A percentile compares a stretch with the other conserved stretches of the same genome.
Conservation (phyloP, 2,329 filamentous ascomycete genomes). For the Penicillium sp. region DNA sequence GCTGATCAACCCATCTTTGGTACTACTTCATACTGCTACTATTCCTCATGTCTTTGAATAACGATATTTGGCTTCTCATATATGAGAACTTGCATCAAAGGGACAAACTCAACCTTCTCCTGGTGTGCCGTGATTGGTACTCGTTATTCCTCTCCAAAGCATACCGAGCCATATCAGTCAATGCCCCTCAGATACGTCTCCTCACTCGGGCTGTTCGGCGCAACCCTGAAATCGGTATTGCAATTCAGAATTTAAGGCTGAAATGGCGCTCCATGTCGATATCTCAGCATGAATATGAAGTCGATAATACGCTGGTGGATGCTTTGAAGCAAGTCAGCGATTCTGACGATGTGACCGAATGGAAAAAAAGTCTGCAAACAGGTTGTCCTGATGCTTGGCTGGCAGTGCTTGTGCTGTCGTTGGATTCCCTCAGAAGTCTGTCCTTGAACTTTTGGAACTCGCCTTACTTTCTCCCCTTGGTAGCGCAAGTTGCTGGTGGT, state of each 20-base stretch:
- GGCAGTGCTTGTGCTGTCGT: not conserved
- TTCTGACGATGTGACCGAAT: not conserved
- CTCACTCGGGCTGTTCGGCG: not conserved
- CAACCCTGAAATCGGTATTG: not conserved
- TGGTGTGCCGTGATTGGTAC: conserved; percentile 7
- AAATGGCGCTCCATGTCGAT: not conserved
- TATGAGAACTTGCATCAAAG: not conserved
- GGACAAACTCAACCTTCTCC: not conserved
- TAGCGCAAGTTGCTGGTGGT: not conserved
- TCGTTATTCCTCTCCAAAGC: not conserved
- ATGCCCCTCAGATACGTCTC: not conserved
- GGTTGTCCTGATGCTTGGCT: conserved; percentile 7
- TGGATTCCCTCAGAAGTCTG: not conserved
- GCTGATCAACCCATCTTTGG: too few relatives aligned
- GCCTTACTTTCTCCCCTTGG: not conserved
- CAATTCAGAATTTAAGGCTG: not conserved
- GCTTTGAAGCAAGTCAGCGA: not conserved
- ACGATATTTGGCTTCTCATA: conserved; percentile 5
- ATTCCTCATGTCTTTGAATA: not conserved
- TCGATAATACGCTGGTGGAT: not conserved
- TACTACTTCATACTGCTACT: too few relatives aligned
- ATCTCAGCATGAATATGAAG: not conserved
- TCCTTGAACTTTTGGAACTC: not conserved
- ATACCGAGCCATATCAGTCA: not conserved
- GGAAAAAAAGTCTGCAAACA: not conserved